phyloP scores from a whole-genome alignment of 345 rosid species.

The Pistacia integerrima region DNA sequence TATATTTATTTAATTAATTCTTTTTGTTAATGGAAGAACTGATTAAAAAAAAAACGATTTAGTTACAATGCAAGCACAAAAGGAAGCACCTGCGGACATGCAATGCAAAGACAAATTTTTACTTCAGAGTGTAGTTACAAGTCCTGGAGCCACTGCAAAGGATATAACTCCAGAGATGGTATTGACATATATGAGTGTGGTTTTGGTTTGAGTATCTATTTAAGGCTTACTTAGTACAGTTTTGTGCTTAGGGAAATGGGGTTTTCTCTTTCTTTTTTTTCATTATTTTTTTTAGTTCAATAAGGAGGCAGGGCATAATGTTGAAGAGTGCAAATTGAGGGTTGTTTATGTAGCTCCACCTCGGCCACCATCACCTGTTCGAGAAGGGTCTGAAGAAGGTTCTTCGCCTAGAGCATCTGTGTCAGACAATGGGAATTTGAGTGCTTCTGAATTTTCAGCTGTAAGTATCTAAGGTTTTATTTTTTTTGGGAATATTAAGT shows the following conservation, averaged over 20 bases:
- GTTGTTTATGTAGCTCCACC: constrained; percentile 81
- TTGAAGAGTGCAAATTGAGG: constrained; percentile 77
- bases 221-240: not conserved
- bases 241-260: constrained; percentile 15
- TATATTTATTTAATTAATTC: not conserved
- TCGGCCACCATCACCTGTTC: constrained; percentile 76
- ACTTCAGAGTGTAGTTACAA: constrained; percentile 67
- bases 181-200: constrained; percentile 1
- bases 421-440: constrained; percentile 55
- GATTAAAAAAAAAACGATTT: constrained; percentile 10
- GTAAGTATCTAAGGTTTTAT: constrained; percentile 43
- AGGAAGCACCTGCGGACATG: constrained; percentile 74
- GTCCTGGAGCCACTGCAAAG: constrained; percentile 56
- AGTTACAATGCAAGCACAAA: constrained; percentile 98
- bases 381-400: constrained; percentile 83
- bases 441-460: constrained; percentile 49
- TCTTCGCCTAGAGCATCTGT: constrained; percentile 72
- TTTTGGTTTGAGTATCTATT: not conserved
- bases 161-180: constrained; percentile 82
- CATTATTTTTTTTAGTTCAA: constrained; percentile 47
- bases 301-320: constrained; percentile 58
- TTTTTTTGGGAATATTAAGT: no score
- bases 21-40: not conserved
- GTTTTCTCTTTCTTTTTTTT: not conserved
- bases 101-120: constrained; percentile 92